Base-by-base conservation (phyloP, 352 stramenopile species). In the Globisporangium recalcitrans region DNA sequence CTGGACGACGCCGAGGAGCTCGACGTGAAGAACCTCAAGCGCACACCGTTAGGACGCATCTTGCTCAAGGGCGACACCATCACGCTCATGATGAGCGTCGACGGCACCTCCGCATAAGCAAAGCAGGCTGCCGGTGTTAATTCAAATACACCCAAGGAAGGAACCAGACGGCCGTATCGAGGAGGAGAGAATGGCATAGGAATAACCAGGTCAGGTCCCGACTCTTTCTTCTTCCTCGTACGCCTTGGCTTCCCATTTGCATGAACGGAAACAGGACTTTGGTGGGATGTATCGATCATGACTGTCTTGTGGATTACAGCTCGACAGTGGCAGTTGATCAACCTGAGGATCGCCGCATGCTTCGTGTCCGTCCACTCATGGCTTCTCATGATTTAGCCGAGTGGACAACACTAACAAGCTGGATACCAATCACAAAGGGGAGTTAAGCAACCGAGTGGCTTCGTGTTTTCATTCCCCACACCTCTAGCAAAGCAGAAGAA, bases 21-120 rank as follows among this genome's bases (percentile, higher is more conserved):
- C 19, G 88, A 98, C 65, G 85, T 97, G 52, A 98, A 98, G 77
- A 97, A 93, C 53, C 87, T 97, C 54, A 97, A 97, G 72, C 88
- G 87, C 66, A 97, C 83, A 54, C 80, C 96, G 56, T 80, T 99
- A 34, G 97, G 97, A 14, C 89, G 97, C 60, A 99, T 99, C 77
- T 83, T 99, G 71, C 90, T 99, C 31, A 99, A 99, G 82, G 98
- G 98, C 36, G 98, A 99, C 86, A 98, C 96, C 32, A 99, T 99
- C 74, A 99, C 98, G 60, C 85, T 99, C 65, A 98, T 99, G 80
- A 97, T 96, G 88, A 78, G 77, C 47, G 87, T 91, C 80, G 85
- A 89, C 48, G 75, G 75, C 47, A 58, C 72, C 24, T 75, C 55
- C 26, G 55, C 55, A 62, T 62, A 62, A 53, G 22, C 7, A 22